A percentile compares a stretch with the other conserved stretches of the same genome.
phyloP scores from a whole-genome alignment of 2,329 filamentous ascomycete genomes.

The Epichloe sp. region DNA sequence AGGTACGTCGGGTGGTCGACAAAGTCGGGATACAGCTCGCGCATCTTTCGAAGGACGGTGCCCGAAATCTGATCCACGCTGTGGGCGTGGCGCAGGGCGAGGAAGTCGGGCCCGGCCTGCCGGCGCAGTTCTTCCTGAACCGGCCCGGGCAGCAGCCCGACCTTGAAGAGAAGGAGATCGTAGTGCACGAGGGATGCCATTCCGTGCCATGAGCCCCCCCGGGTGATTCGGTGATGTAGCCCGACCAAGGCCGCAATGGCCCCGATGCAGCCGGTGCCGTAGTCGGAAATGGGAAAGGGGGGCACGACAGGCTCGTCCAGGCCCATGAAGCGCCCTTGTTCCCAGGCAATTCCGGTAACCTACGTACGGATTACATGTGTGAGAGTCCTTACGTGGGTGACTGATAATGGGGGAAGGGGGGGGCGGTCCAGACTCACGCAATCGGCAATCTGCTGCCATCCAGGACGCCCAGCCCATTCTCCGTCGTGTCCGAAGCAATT shows the following conservation, averaged over 20 bases:
- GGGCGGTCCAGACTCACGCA: conserved; percentile 23
- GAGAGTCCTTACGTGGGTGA: no score
- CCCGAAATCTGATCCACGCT: conserved; percentile 54
- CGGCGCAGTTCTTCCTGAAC: conserved; percentile 39
- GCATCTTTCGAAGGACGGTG: conserved; percentile 42
- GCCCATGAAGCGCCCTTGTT: conserved; percentile 49
- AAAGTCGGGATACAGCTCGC: conserved; percentile 37
- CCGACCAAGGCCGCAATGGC: conserved; percentile 53
- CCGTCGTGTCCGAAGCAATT: conserved; percentile 53
- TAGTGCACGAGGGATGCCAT: conserved; percentile 54
- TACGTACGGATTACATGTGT: conserved; percentile 10
- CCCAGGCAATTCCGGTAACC: conserved; percentile 45
- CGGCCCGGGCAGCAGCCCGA: conserved; percentile 40
- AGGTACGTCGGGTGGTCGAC: conserved; percentile 34
- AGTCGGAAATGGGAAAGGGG: conserved; percentile 53
- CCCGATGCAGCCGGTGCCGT: conserved; percentile 60
- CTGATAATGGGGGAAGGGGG: no score
- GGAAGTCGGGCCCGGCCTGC: conserved; percentile 38
- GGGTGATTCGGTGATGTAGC: conserved; percentile 46
- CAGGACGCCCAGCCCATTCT: conserved; percentile 50
- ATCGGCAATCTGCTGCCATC: conserved; percentile 63
- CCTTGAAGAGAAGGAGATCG: conserved; percentile 49
- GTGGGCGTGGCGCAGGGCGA: conserved; percentile 43
- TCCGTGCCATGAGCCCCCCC: conserved; percentile 58
- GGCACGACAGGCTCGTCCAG: conserved; percentile 51